Evolutionary conservation across 1,284 basidiomycete species (phyloP), one percentile per base, ranked within the genome.

Genomic region (Ustilago lituana): DNA sequence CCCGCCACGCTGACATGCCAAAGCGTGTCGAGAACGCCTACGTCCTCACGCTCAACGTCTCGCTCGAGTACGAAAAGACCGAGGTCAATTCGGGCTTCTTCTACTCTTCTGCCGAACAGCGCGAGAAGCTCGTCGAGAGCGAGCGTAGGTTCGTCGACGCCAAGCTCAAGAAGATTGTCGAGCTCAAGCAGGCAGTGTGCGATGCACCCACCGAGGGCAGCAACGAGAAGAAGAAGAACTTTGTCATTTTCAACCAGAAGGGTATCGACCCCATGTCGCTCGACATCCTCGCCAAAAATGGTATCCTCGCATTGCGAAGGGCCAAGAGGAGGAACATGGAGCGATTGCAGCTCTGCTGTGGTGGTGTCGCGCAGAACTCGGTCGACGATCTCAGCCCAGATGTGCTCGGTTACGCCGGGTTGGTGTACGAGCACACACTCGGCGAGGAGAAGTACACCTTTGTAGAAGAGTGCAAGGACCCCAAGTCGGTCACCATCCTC

Each of bases 31-130:
- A 97, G 84, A 98, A 99, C 84, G 93, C 94, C 39, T 97, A 87
- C 84, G 91, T 99, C 69, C 85, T 99, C 70, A 98, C 92, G 22
- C 85, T 99, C 78, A 99, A 99, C 84, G 96, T 98, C 78, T 95
- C 92, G 81, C 85, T 99, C 74, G 96, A 99, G 84, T 99, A 98
- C 83, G 96, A 99, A 84, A 98, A 98, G 86, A 99, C 96, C 92
- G 96, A 99, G 87, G 93, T 99, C 83, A 99, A 99, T 86, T 98
- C 96, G 43, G 90, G 94, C 19, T 99, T 99, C 88, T 99, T 98
- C 87, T 99, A 99, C 85, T 97, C 94, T 4, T 94, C 93, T 2
- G 91, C 96, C 12, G 96, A 98, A 81, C 96, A 99, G 84, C 89
- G 96, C 36, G 95, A 98, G 84, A 98, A 98, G 85, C 89, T 99